Evolutionary conservation across 1,284 basidiomycete species (phyloP).

Genomic region (Cryptococcus sp.): DNA sequence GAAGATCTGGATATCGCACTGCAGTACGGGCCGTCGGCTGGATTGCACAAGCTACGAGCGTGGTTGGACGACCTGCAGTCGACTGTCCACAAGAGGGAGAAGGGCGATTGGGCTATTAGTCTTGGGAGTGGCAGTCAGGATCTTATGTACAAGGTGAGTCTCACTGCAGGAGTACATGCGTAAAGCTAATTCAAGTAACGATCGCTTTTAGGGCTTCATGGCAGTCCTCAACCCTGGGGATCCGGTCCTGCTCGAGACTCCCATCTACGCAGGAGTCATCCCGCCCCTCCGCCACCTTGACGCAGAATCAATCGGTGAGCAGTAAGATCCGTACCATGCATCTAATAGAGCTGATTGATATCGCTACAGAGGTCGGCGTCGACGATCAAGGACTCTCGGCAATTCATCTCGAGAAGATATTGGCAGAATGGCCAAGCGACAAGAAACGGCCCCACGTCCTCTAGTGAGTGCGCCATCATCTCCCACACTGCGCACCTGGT

Average conservation of each 20-base stretch:
- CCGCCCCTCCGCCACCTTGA: conserved; percentile 41
- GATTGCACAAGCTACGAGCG: conserved; percentile 63
- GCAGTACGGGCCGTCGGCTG: conserved; percentile 77
- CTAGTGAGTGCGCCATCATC: conserved; percentile 57
- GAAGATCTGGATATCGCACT: conserved; percentile 65
- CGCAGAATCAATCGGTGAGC: conserved; percentile 65
- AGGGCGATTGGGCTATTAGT: conserved; percentile 68
- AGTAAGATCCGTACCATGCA: no score
- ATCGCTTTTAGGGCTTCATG: conserved; percentile 55
- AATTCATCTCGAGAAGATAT: conserved; percentile 63
- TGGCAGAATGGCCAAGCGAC: conserved; percentile 73
- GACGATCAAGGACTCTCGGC: conserved; percentile 76
- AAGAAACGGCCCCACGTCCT: conserved; percentile 76
- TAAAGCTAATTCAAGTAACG: neutral
- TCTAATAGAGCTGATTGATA: neutral
- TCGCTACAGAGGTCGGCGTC: conserved; percentile 68
- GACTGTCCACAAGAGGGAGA: conserved; percentile 60
- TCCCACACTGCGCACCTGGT: neutral
- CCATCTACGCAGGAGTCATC: conserved; percentile 69
- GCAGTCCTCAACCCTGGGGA: conserved; percentile 77
- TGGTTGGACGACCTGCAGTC: conserved; percentile 72
- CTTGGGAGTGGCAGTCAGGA: conserved; percentile 86
- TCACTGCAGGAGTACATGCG: neutral
- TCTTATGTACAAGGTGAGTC: conserved; percentile 74
- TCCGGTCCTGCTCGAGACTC: conserved; percentile 78